Conservation (phyloP, 2,329 filamentous ascomycete genomes). For the Thermochaetoides dissita region DNA sequence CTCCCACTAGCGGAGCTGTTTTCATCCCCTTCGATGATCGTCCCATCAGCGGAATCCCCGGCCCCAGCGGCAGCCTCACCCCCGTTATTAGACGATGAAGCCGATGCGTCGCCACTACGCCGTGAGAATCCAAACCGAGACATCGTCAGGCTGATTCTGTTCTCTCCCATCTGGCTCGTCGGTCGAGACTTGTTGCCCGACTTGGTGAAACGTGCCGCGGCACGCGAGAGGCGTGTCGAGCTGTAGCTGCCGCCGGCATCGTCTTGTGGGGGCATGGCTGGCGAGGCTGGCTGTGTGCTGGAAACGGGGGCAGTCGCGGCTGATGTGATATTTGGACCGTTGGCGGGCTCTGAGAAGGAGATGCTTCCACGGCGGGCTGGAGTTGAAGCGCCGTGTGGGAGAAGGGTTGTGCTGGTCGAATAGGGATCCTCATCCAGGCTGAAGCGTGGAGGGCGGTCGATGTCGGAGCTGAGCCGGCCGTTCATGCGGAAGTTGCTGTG, state of each 20-base stretch:
- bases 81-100: no score
- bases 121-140: conserved; percentile 39
- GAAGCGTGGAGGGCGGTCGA: conserved; percentile 34
- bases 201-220: conserved; percentile 39
- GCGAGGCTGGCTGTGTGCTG: conserved; percentile 23
- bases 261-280: conserved; percentile 33
- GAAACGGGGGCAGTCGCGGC: conserved; percentile 24
- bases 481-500: conserved; percentile 25
- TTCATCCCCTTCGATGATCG: conserved; percentile 12
- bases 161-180: conserved; percentile 43
- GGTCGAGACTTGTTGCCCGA: conserved; percentile 30
- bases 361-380: conserved; percentile 34
- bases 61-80: no score
- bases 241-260: conserved; percentile 31
- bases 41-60: neutral
- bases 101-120: conserved; percentile 8
- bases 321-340: neutral
- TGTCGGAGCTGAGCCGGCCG: conserved; percentile 41
- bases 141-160: conserved; percentile 43
- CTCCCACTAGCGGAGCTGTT: neutral
- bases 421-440: conserved; percentile 31
- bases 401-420: conserved; percentile 15
- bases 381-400: conserved; percentile 19
- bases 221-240: conserved; percentile 36
- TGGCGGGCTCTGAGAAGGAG: conserved; percentile 28